Evolutionary conservation across 2,329 filamentous ascomycete genomes (phyloP), one percentile per base, ranked within the genome.

Genomic region (Penicillium oxalicum): DNA sequence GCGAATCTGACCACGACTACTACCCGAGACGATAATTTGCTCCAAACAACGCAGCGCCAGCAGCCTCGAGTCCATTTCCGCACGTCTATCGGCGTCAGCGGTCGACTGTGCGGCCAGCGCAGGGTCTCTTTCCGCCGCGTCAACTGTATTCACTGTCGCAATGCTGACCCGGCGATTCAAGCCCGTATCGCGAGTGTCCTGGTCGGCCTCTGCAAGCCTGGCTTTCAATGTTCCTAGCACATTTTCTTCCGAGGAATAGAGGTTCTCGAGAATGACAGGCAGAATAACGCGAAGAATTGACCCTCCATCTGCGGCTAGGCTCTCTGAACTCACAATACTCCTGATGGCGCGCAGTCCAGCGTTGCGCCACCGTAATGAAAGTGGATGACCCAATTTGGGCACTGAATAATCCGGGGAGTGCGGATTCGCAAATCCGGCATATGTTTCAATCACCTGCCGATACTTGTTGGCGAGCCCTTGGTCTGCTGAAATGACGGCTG

Each of bases 1-100:
- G 48, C 90, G 83, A 40, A 95, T 85, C 66, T 96, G 91, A 7
- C 83, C 78, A 47, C 88, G 79, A 62, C 90, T 95, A 53, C 90
- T 89, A 25, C 70, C 71, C 7, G 84, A 82, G 28, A 87, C 77
- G 61, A 95, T 95, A 40, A 96, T 87, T 59, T 86, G 84, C 69
- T 91, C 88, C 47, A 98, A 73, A 63, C 90, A 94, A 60, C 90
- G 85, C 59, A 95, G 77, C 4, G 93, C 91, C 53, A 94, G 74
- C 6, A 94, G 76, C 27, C 87, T 87, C 12, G 90, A 89, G 62
- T 94, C 87, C 71, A 95, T 85, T 69, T 97, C 91, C 1, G 89
- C 91, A 51, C 93, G 74, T 66, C 86, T 88, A 69, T 97, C 93
- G 26, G 89, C 89, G 63, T 96, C 91, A 25, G 85, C 85, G 0